These are phyloP conservation scores for Trichoderma breve DNA, from an alignment of 2,329 filamentous ascomycete species.

Conservation along the genomic window DNA sequence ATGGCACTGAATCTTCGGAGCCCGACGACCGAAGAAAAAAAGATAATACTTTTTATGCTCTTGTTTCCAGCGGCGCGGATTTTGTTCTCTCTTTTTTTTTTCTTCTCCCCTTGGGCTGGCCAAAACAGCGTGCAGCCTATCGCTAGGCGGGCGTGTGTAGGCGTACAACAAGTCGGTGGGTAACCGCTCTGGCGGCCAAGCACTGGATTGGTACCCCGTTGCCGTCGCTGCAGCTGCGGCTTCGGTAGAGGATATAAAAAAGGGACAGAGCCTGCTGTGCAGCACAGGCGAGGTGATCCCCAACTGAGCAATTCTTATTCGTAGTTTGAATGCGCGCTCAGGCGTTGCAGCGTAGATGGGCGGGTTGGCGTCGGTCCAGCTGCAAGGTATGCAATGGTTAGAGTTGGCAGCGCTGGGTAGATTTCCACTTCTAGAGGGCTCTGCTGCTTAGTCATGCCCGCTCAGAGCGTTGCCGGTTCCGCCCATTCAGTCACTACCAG, in stretches of 20 bases:
- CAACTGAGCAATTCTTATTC: not conserved
- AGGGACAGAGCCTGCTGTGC: not conserved
- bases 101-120: not conserved
- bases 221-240: constrained; percentile 10
- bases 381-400: constrained; percentile 38
- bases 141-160: not conserved
- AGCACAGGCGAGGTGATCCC: not conserved
- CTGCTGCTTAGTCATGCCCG: constrained; percentile 17
- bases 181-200: constrained; percentile 13
- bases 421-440: constrained; percentile 30
- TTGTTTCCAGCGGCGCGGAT: not conserved
- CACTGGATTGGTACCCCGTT: constrained; percentile 4
- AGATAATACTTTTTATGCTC: not conserved
- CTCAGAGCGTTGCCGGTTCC: not conserved
- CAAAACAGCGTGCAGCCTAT: constrained; percentile 8
- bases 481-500: not conserved
- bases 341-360: constrained; percentile 19
- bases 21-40: not conserved
- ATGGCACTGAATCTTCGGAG: not conserved
- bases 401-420: constrained; percentile 36
- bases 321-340: constrained; percentile 19
- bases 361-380: constrained; percentile 23
- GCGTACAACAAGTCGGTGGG: constrained; percentile 21
- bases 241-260: not conserved
- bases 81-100: not conserved